Conservation (phyloP, 257 asterid species). For the Scutellaria barbata region DNA sequence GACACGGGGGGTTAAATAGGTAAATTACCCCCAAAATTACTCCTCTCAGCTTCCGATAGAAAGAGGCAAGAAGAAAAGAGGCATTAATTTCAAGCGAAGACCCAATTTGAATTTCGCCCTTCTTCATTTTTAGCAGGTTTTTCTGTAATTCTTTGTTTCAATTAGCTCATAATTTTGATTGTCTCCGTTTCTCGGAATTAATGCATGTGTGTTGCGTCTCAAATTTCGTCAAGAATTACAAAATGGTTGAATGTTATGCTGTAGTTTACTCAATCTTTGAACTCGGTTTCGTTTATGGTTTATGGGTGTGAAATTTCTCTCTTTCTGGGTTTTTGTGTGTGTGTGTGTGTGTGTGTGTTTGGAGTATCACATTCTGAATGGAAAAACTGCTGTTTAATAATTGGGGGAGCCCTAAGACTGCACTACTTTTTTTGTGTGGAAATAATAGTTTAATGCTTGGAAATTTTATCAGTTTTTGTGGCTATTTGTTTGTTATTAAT, state of each 20-base stretch:
- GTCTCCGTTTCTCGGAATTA: neutral
- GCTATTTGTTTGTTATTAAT: neutral
- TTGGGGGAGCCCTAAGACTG: slow-evolving; percentile 18
- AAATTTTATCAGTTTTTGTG: neutral
- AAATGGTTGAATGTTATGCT: slow-evolving; percentile 15
- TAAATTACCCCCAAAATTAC: no score
- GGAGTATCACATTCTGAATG: neutral
- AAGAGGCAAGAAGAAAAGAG: no score
- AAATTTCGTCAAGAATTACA: slow-evolving; percentile 17
- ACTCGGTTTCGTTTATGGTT: neutral
- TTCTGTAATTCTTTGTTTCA: neutral
- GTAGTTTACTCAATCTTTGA: slow-evolving; percentile 6
- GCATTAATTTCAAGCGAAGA: slow-evolving; percentile 4
- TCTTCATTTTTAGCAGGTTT: slow-evolving; percentile 33
- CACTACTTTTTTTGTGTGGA: neutral
- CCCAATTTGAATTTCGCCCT: neutral
- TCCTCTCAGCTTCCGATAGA: no score
- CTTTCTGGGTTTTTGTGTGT: neutral
- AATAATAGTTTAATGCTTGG: neutral
- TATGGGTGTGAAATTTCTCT: neutral
- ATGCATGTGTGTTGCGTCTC: slow-evolving; percentile 16
- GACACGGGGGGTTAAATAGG: no score
- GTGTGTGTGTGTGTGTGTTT: no score
- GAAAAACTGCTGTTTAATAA: neutral
- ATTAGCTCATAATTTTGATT: neutral